A percentile compares a stretch with the other conserved stretches of the same genome.
These are phyloP conservation scores for Mallotus nudiflorus DNA, from an alignment of 345 rosid genomes.

Conservation along the genomic window DNA sequence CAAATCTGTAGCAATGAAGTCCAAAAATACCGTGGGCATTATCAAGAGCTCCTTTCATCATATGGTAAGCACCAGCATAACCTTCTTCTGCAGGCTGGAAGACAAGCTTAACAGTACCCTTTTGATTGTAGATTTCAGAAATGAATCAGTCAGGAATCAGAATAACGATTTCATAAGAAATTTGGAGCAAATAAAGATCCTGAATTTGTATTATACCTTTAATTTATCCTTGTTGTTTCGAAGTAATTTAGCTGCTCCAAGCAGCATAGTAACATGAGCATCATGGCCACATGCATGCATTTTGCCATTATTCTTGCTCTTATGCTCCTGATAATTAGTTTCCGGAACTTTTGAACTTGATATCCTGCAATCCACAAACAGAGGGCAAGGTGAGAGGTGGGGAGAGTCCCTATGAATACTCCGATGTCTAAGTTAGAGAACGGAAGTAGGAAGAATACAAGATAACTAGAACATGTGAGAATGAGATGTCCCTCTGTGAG, in stretches of 20 bases:
- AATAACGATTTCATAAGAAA: too few relatives aligned
- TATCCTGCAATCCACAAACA: too few relatives aligned
- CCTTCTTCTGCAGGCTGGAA: slow-evolving; percentile 73
- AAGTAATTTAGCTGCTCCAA: slow-evolving; percentile 55
- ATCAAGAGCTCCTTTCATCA: slow-evolving; percentile 53
- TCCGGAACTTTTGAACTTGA: too few relatives aligned
- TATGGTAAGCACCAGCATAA: slow-evolving; percentile 50
- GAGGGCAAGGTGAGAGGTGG: too few relatives aligned
- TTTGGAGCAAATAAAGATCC: background rate
- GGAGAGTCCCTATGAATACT: too few relatives aligned
- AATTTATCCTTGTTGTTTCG: slow-evolving; percentile 25
- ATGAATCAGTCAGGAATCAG: background rate
- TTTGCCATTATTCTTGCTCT: slow-evolving; percentile 47
- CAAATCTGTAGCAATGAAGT: slow-evolving; percentile 37
- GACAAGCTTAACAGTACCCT: slow-evolving; percentile 58
- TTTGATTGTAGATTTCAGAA: background rate
- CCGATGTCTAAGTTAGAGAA: too few relatives aligned
- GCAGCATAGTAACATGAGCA: slow-evolving; percentile 52
- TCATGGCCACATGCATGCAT: slow-evolving; percentile 69
- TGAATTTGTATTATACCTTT: slow-evolving; percentile 49
- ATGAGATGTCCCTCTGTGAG: too few relatives aligned
- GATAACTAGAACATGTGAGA: too few relatives aligned
- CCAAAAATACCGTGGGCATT: slow-evolving; percentile 46
- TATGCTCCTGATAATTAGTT: too few relatives aligned
- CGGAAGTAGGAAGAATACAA: too few relatives aligned